These are phyloP conservation scores for Lasiodiplodia theobromae DNA, from an alignment of 2,329 filamentous ascomycete genomes.

Conservation along the genomic window DNA sequence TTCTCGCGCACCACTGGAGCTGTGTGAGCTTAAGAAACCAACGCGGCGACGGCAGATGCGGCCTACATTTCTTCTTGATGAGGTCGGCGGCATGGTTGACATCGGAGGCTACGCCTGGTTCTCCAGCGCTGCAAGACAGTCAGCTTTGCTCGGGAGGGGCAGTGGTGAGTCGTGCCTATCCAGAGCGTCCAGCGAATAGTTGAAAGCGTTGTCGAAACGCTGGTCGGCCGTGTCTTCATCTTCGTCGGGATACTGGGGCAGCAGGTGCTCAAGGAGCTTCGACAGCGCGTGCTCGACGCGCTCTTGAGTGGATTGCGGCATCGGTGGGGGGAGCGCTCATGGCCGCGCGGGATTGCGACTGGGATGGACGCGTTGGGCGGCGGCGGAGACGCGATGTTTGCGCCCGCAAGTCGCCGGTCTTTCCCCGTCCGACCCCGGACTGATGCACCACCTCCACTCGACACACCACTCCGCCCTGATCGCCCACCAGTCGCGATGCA, in stretches of 20 bases:
- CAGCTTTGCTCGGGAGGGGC: slow-evolving; percentile 54
- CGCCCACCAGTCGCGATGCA: neutral
- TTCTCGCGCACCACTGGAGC: slow-evolving; percentile 73
- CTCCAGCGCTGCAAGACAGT: slow-evolving; percentile 41
- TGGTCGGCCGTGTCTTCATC: slow-evolving; percentile 72
- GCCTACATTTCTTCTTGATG: slow-evolving; percentile 77
- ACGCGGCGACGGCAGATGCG: neutral
- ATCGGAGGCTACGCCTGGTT: slow-evolving; percentile 68
- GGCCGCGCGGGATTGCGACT: slow-evolving; percentile 22
- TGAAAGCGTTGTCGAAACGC: slow-evolving; percentile 69
- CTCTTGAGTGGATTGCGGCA: slow-evolving; percentile 47
- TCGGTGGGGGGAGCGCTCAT: slow-evolving; percentile 27
- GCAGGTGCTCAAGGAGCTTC: slow-evolving; percentile 76
- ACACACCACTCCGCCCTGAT: neutral
- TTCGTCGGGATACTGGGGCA: slow-evolving; percentile 71
- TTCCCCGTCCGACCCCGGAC: neutral
- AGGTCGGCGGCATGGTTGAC: slow-evolving; percentile 92
- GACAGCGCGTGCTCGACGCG: slow-evolving; percentile 82
- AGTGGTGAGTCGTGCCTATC: slow-evolving; percentile 41
- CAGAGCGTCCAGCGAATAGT: slow-evolving; percentile 58
- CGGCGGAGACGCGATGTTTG: slow-evolving; percentile 23
- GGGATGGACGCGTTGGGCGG: slow-evolving; percentile 18
- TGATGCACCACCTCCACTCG: neutral
- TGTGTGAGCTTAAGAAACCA: slow-evolving; percentile 31
- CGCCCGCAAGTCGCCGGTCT: neutral